A percentile compares a stretch with the other conserved stretches of the same genome.
Evolutionary conservation across 75 land plant species (phyloP).

Genomic region (Ceratopteris richardii): DNA sequence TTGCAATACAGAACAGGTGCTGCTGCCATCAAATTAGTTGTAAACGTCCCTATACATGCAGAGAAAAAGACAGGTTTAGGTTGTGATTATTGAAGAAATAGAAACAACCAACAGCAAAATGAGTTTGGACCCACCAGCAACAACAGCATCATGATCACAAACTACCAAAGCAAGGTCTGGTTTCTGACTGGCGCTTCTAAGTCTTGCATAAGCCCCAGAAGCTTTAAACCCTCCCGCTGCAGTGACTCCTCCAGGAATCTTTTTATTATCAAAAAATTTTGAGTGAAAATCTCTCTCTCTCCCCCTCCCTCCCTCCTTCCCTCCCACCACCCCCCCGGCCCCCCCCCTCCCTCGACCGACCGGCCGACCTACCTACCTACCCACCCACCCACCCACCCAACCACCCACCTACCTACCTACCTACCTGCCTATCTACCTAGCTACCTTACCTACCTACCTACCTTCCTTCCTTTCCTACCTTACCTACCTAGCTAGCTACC

Average conservation of each 20-base stretch:
- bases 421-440: neutral
- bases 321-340: neutral
- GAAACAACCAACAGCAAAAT: neutral
- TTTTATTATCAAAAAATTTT: neutral
- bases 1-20: constrained; percentile 88
- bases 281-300: constrained; percentile 4
- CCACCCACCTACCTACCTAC: neutral
- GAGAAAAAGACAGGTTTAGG: neutral
- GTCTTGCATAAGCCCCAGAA: constrained; percentile 73
- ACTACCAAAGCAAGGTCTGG: constrained; percentile 93
- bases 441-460: no score
- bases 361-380: neutral
- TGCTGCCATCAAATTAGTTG: constrained; percentile 87
- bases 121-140: constrained; percentile 48
- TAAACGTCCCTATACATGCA: constrained; percentile 66
- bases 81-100: neutral
- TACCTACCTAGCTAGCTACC: no score
- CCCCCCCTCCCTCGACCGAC: neutral
- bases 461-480: no score
- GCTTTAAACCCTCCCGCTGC: constrained; percentile 91
- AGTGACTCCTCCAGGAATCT: constrained; percentile 84
- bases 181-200: constrained; percentile 69
- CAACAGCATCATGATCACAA: constrained; percentile 77
- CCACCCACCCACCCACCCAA: neutral
- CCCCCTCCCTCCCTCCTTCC: neutral